Conservation (phyloP, 2,329 filamentous ascomycete species). For the Davidsoniella eucalypti region DNA sequence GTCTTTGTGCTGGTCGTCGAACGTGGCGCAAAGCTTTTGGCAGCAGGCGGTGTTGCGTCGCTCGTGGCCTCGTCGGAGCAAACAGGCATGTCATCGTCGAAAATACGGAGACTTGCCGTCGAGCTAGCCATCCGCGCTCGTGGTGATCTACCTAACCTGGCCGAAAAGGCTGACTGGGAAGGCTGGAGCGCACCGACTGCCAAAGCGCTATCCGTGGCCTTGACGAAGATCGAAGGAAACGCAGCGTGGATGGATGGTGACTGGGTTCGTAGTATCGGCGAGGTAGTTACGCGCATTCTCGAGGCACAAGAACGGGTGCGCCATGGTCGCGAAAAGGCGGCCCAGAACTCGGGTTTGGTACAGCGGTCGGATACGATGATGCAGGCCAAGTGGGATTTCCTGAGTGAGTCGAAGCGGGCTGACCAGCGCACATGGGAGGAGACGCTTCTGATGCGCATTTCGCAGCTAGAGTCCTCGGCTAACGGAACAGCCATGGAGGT, state of each 20-base stretch:
- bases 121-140: slow-evolving; percentile 26
- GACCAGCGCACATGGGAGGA: slow-evolving; percentile 50
- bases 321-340: slow-evolving; percentile 21
- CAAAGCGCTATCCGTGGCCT: slow-evolving; percentile 33
- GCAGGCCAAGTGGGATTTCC: slow-evolving; percentile 55
- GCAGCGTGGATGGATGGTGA: slow-evolving; percentile 41
- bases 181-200: slow-evolving; percentile 39
- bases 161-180: slow-evolving; percentile 34
- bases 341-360: slow-evolving; percentile 21
- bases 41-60: slow-evolving; percentile 22
- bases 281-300: slow-evolving; percentile 25
- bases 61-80: slow-evolving; percentile 24
- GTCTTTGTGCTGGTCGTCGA: slow-evolving; percentile 37
- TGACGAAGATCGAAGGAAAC: slow-evolving; percentile 13
- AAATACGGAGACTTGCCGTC: slow-evolving; percentile 28
- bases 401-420: slow-evolving; percentile 44
- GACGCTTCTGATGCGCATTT: slow-evolving; percentile 25
- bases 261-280: slow-evolving; percentile 45
- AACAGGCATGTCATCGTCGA: slow-evolving; percentile 9
- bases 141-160: slow-evolving; percentile 23
- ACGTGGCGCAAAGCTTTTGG: slow-evolving; percentile 23
- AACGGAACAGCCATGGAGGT: slow-evolving; percentile 21
- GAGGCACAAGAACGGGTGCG: slow-evolving; percentile 17
- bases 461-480: slow-evolving; percentile 22
- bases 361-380: slow-evolving; percentile 53